Conservation (phyloP, 139 green algal genomes). For the Chlamydomonas sphaeroides region DNA sequence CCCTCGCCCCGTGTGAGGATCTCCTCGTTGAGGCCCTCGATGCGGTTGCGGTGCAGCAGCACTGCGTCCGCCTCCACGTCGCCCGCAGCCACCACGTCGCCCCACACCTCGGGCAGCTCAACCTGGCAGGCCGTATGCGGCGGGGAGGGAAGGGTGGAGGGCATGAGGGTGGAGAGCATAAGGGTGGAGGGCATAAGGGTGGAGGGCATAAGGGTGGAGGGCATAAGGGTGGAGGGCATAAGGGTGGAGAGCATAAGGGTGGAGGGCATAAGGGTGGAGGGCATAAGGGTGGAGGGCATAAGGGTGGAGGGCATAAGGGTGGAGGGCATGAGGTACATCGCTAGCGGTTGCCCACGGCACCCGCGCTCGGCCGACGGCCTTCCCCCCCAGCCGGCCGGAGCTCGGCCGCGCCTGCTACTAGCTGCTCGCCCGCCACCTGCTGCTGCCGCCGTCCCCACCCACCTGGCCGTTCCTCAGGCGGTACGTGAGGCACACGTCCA, state of each 20-base stretch:
- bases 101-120: conserved; percentile 29
- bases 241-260: too few species aligned
- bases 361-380: too few species aligned
- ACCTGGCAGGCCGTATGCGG: not conserved
- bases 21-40: conserved; percentile 42
- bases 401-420: not conserved
- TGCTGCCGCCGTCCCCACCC: not conserved
- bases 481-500: conserved; percentile 19
- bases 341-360: too few species aligned
- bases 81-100: conserved; percentile 1
- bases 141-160: not conserved
- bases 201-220: too few species aligned
- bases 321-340: too few species aligned
- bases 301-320: too few species aligned
- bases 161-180: too few species aligned
- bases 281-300: too few species aligned
- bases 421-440: not conserved
- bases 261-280: too few species aligned
- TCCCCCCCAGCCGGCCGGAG: not conserved
- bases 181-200: too few species aligned
- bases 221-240: too few species aligned
- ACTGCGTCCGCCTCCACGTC: conserved; percentile 8
- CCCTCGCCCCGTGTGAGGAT: conserved; percentile 30
- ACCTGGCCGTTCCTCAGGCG: conserved; percentile 27
- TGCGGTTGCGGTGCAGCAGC: conserved; percentile 26